Percentiles rank a stretch among this genome's conserved stretches.
phyloP scores from a whole-genome alignment of 495 filamentous ascomycete genomes.

The Daldinia concentrica region DNA sequence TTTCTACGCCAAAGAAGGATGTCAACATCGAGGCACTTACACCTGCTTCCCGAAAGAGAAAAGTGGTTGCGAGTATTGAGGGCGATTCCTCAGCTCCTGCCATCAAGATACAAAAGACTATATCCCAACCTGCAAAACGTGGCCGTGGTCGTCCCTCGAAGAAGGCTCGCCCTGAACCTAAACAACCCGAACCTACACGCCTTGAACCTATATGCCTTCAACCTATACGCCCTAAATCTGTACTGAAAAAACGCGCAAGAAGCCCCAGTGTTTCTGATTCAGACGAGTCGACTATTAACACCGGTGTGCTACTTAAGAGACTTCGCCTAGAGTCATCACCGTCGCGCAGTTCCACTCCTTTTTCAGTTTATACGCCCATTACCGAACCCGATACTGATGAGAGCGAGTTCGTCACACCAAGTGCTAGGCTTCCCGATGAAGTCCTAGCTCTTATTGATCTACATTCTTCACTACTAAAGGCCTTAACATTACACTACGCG shows the following conservation, averaged over 20 bases:
- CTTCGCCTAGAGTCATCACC: conserved; percentile 54
- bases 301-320: conserved; percentile 52
- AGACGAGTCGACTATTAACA: conserved; percentile 37
- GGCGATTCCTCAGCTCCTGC: conserved; percentile 26
- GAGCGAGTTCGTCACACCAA: not conserved
- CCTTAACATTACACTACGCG: conserved; percentile 66
- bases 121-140: conserved; percentile 25
- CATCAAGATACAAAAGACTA: conserved; percentile 10
- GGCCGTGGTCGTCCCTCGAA: conserved; percentile 40
- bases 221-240: conserved; percentile 14
- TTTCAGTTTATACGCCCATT: conserved; percentile 44
- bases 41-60: conserved; percentile 46
- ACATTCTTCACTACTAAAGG: conserved; percentile 65
- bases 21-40: conserved; percentile 36
- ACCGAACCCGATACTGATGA: conserved; percentile 48
- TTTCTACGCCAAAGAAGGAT: conserved; percentile 38
- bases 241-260: conserved; percentile 38
- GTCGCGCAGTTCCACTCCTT: conserved; percentile 40
- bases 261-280: conserved; percentile 45
- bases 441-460: conserved; percentile 65
- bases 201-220: conserved; percentile 3
- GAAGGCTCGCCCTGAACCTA: conserved; percentile 27
- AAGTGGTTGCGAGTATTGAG: conserved; percentile 34
- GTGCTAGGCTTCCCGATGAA: conserved; percentile 57
- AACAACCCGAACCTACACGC: conserved; percentile 4